Evolutionary conservation across 1,284 basidiomycete species (phyloP), one percentile per base, ranked within the genome.

Genomic region (Taiwanofungus camphoratus): DNA sequence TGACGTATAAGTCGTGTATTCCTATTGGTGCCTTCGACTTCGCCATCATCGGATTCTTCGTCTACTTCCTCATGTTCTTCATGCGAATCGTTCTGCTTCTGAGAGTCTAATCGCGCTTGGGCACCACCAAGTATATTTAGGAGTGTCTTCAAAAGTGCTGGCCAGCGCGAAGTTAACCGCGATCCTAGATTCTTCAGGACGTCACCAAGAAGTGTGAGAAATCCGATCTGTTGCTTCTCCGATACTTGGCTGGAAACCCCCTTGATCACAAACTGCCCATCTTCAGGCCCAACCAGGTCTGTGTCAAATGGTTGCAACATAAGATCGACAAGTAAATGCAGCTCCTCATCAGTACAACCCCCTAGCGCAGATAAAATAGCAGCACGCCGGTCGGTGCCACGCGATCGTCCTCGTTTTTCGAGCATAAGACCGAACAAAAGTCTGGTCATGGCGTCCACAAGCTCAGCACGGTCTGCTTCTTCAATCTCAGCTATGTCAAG

Each of bases 341-440:
- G 74, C 59, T 98, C 95, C 5, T 77, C 71, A 26, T 86, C 72
- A 0, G 73, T 71, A 55, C 88, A 92, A 1, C 79, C 79, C 2
- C 74, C 79, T 12, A 98, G 69, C 1, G 86, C 68, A 12, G 78
- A 70, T 18, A 99, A 70, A 9, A 98, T 81, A 1, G 92, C 90
- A 21, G 79, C 69, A 62, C 88, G 69, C 23, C 91, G 74, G 42
- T 92, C 87, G 0, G 74, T 77, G n/a, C 82, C 86, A 45, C 78
- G 78, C 12, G 74, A 67, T 7, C 85, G 76, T 1, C 91, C 88
- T 45, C 79, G 79, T 49, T 77, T 80, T 56, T 94, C 90, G 34
- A 92, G 74, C 83, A 98, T 89, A 49, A 90, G 64, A 3, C 96
- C 96, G 62, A 88, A 99, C 4, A 97, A 71, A 1, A 99, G 59